Evolutionary conservation across 441 rosid genomes (phyloP), one percentile per base, ranked within the genome.

Genomic region (Lepidium campestre): DNA sequence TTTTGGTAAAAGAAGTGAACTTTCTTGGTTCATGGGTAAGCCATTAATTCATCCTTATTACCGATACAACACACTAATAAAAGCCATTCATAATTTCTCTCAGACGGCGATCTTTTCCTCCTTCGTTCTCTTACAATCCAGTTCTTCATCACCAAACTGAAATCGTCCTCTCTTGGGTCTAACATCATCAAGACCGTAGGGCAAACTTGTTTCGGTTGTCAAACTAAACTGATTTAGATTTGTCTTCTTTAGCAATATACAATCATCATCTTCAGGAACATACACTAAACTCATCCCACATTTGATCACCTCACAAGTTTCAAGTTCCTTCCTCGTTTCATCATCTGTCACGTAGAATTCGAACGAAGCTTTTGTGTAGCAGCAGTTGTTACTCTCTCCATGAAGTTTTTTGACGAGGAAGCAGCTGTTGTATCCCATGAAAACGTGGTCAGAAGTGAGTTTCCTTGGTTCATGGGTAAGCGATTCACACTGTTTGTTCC

Each of bases 251-350:
- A 73, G 2, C n/a, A 68, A 62, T 27, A 32, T 55, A 56, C 70
- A 46, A 12, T 49, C 53, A 17, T 39, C 69, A 39, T 62, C 73
- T 31, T 62, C 65, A 62, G 62, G 62, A 67, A 42, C 46, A 55
- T 73, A 67, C 54, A 73, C 50, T 46, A 73, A 31, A 67, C 65
- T 67, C 69, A 74, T 56, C 32, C 77, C 77, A 67, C 68, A 73
- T 67, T 73, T 73, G 5, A 73, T 41, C 47, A 73, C 68, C 12
- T 73, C 72, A 46, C 65, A 73, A 14, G 23, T 54, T n/a, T 73
- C 65, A 7, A 67, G 10, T 34, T 60, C 46, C 53, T 45, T 61
- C 6, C 6, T 67, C 4, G 36, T 66, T 15, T 64, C 70, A 60
- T 67, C 77, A 67, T 67, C 47, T 0, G 58, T 73, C 7, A 35